A percentile compares a stretch with the other conserved stretches of the same genome.
These are phyloP conservation scores for Pleurotus platypus DNA, from an alignment of 768 basidiomycete genomes.

Conservation along the genomic window DNA sequence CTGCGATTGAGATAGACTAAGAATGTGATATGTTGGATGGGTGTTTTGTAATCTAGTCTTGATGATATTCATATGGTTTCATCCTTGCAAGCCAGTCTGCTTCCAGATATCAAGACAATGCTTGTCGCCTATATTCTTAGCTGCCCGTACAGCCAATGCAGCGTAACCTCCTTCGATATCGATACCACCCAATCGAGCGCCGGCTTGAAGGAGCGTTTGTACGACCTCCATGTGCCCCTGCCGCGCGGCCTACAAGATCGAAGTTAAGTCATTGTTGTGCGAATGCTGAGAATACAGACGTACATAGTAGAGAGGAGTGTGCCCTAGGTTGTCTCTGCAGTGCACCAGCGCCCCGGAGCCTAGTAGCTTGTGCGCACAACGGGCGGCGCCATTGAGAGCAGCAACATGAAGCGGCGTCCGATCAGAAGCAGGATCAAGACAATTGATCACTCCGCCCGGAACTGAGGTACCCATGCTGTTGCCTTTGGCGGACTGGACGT, in stretches of 20 bases:
- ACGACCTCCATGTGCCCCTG: conserved; percentile 63
- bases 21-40: conserved; percentile 9
- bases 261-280: too few relatives aligned
- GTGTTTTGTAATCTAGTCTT: background rate
- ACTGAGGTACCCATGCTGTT: conserved; percentile 16
- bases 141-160: conserved; percentile 37
- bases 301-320: conserved; percentile 83
- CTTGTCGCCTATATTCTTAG: conserved; percentile 36
- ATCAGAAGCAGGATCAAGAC: conserved; percentile 65
- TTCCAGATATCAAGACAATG: conserved; percentile 48
- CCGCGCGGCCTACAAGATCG: conserved; percentile 58
- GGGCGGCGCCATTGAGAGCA: conserved; percentile 59
- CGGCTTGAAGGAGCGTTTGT: conserved; percentile 63
- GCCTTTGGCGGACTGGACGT: conserved; percentile 18
- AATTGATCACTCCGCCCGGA: conserved; percentile 71
- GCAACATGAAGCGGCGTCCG: conserved; percentile 79
- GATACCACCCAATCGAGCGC: conserved; percentile 68
- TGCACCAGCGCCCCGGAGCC: conserved; percentile 80
- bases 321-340: conserved; percentile 73
- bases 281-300: conserved; percentile 15
- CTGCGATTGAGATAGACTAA: conserved; percentile 21
- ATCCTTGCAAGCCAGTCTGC: conserved; percentile 41
- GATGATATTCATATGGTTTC: conserved; percentile 7
- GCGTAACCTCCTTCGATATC: conserved; percentile 69
- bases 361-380: conserved; percentile 48